Evolutionary conservation across 257 asterid genomes (phyloP), one percentile per base, ranked within the genome.

Genomic region (Perilla frutescens): DNA sequence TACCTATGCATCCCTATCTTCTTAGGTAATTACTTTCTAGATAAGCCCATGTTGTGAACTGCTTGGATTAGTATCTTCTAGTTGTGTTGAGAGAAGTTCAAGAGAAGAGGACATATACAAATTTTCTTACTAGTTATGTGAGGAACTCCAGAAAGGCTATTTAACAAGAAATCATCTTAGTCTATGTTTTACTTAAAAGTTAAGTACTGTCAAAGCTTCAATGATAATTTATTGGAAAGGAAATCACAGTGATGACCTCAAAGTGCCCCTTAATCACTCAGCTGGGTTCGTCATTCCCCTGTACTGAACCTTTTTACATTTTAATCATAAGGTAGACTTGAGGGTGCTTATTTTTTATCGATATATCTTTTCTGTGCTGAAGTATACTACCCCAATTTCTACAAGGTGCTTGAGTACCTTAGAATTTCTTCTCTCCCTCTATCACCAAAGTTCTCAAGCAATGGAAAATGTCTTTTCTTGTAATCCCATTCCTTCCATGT

Each of bases 341-440:
- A 5, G 39, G 40, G 55, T 64, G 26, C 56, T 68, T 37, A 51
- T 1, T 70, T n/a, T 58, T 31, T 29, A 43, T 6, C 29, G 14
- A 58, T 37, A 14, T 63, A 41, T 31, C 50, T 36, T 54, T 62
- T 53, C 39, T 40, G 4, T 34, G 34, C 51, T 8, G 43, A 41
- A 43, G 20, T 32, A 15, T 14, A 43, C 44, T 14, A 67, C 34
- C 50, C 66, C 59, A 49, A 61, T 8, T 39, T 1, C 44, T 51
- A 34, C 32, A 59, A 79, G 70, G 34, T 68, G 54, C 43, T 63
- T 62, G 29, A 55, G 36, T 64, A 47, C 68, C 53, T 66, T 62
- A 45, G 34, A 12, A 26, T 32, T 62, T 41, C 34, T 54, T 26
- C 41, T 61, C 8, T 45, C 12, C 26, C 26, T 20, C 26, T 20